phyloP scores from a whole-genome alignment of 2,329 filamentous ascomycete genomes.

The Cladosporium sp. region DNA sequence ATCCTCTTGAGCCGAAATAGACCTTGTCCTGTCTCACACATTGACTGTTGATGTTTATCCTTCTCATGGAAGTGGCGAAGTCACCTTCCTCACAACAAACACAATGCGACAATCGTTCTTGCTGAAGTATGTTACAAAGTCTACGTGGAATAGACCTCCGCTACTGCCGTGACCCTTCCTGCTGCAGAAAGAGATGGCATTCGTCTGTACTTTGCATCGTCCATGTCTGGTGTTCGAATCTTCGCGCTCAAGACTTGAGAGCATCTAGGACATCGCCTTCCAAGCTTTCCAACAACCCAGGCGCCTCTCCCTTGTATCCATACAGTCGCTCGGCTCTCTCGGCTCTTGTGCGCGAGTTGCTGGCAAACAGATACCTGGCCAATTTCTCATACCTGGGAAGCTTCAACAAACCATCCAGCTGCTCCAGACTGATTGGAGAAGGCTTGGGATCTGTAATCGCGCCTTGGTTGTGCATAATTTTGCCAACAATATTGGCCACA shows the following conservation, averaged over 20 bases:
- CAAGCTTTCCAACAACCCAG: constrained; percentile 51
- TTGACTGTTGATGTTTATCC: neutral
- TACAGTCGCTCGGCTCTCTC: constrained; percentile 55
- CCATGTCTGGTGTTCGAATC: no score
- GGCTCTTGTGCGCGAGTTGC: constrained; percentile 58
- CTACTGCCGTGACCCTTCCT: neutral
- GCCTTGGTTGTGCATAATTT: constrained; percentile 32
- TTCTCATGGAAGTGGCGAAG: neutral
- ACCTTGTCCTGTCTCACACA: no score
- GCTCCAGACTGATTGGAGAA: constrained; percentile 28
- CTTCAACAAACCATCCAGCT: constrained; percentile 32
- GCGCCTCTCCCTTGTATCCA: constrained; percentile 57
- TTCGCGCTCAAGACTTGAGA: neutral
- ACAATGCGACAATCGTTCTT: neutral
- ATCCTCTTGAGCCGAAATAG: no score
- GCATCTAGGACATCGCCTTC: constrained; percentile 39
- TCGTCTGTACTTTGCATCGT: neutral
- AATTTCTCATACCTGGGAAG: constrained; percentile 27
- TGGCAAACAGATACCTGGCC: constrained; percentile 46
- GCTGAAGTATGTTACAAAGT: neutral
- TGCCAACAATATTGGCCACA: constrained; percentile 30
- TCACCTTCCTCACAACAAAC: neutral
- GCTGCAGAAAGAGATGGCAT: no score
- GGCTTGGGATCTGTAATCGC: constrained; percentile 30
- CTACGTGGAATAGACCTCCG: neutral